These are phyloP conservation scores for Saposhnikovia divaricata DNA, from an alignment of 129 eudicot species.

Conservation along the genomic window DNA sequence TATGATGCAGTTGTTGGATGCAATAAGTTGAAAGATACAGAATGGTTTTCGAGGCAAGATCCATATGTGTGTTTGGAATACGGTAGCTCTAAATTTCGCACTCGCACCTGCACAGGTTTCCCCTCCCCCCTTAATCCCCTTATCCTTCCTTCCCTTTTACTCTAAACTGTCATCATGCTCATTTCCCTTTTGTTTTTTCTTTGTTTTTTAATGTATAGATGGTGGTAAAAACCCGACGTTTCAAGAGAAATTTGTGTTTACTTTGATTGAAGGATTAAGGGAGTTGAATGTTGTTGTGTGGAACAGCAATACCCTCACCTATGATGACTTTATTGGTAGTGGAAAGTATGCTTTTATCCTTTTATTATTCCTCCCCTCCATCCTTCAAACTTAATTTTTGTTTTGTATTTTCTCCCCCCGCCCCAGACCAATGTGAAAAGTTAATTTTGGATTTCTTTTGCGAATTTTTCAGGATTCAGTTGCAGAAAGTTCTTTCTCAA, in stretches of 20 bases:
- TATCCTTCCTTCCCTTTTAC: too few relatives aligned
- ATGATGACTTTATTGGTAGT: slow-evolving; percentile 70
- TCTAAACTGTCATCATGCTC: too few relatives aligned
- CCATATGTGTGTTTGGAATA: slow-evolving; percentile 79
- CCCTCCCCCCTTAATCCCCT: not conserved
- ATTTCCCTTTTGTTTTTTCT: not conserved
- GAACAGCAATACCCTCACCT: slow-evolving; percentile 72
- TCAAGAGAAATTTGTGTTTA: slow-evolving; percentile 77
- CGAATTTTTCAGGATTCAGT: slow-evolving; percentile 42
- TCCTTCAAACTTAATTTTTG: too few relatives aligned
- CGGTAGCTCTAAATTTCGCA: slow-evolving; percentile 51
- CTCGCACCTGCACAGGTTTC: slow-evolving; percentile 68
- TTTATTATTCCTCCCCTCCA: not conserved
- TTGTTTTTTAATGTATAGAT: slow-evolving; percentile 31
- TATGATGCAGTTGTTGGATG: slow-evolving; percentile 55
- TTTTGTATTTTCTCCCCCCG: too few relatives aligned
- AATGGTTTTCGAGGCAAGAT: slow-evolving; percentile 93
- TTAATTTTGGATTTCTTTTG: not conserved
- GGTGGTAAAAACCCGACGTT: slow-evolving; percentile 90
- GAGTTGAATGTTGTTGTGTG: slow-evolving; percentile 66
- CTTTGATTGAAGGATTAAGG: slow-evolving; percentile 64
- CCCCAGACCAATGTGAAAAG: too few relatives aligned
- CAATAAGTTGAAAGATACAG: slow-evolving; percentile 64
- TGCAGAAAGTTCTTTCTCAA: slow-evolving; percentile 62
- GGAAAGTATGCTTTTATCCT: slow-evolving; percentile 50